These are phyloP conservation scores for Hevea brasiliensis DNA, from an alignment of 345 rosid species.

Conservation along the genomic window DNA sequence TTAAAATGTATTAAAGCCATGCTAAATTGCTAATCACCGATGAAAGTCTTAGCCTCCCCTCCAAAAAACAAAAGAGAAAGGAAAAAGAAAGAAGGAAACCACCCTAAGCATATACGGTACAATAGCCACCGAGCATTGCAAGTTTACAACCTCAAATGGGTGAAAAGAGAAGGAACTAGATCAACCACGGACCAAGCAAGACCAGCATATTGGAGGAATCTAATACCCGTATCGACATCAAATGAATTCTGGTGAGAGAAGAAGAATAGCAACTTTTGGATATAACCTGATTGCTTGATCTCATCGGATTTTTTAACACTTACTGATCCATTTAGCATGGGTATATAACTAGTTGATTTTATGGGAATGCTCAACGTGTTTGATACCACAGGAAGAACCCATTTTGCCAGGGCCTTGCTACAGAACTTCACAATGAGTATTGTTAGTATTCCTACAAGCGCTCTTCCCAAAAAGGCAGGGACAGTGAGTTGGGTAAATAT, in stretches of 20 bases:
- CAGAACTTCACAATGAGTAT: conserved; percentile 85
- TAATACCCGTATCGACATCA: conserved; percentile 81
- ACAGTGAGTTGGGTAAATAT: conserved; percentile 54
- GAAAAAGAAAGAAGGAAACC: background rate
- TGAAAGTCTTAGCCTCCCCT: background rate
- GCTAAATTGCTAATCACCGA: background rate
- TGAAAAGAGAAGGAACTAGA: conserved; percentile 74
- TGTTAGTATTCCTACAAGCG: conserved; percentile 77
- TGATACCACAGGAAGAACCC: conserved; percentile 76
- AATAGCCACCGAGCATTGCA: background rate
- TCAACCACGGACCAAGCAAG: conserved; percentile 99
- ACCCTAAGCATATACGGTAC: background rate
- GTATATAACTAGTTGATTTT: conserved; percentile 66
- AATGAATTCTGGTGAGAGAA: conserved; percentile 48
- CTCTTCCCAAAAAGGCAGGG: conserved; percentile 56
- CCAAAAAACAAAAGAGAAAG: background rate
- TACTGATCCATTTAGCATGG: conserved; percentile 49
- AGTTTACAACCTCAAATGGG: conserved; percentile 54
- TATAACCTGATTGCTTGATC: conserved; percentile 50
- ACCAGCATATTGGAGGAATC: conserved; percentile 87
- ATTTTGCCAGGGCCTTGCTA: conserved; percentile 85
- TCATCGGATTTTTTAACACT: conserved; percentile 45
- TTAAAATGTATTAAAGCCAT: background rate
- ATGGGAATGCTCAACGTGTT: conserved; percentile 73
- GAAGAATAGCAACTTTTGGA: conserved; percentile 50